A percentile compares a stretch with the other conserved stretches of the same genome.
These are phyloP conservation scores for Leptodontidium sp. DNA, from an alignment of 2,329 filamentous ascomycete species.

Conservation along the genomic window DNA sequence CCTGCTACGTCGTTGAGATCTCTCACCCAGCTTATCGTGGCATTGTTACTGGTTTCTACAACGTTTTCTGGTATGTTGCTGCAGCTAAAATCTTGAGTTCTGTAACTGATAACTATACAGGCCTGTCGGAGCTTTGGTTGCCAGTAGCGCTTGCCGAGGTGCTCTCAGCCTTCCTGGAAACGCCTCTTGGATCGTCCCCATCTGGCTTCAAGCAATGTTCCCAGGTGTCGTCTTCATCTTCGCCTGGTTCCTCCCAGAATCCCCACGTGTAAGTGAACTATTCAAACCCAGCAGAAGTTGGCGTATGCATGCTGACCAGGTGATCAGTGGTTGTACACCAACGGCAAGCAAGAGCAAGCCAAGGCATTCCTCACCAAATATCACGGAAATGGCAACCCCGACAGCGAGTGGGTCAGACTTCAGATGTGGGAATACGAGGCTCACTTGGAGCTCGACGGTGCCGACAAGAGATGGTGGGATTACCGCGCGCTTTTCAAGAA, in stretches of 20 bases:
- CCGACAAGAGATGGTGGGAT: conserved; percentile 64
- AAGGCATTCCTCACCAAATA: conserved; percentile 55
- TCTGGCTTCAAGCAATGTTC: conserved; percentile 61
- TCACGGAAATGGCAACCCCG: conserved; percentile 59
- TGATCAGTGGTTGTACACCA: conserved; percentile 51
- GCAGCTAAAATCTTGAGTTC: neutral
- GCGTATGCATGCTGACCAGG: conserved; percentile 38
- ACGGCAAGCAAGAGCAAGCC: conserved; percentile 50
- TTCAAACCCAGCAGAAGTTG: conserved; percentile 40
- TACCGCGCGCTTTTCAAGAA: conserved; percentile 61
- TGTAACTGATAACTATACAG: conserved; percentile 46
- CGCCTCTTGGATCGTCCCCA: conserved; percentile 56
- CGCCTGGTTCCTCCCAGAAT: conserved; percentile 57
- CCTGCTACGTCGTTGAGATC: conserved; percentile 56
- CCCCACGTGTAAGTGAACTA: conserved; percentile 46
- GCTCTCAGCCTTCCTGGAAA: conserved; percentile 51
- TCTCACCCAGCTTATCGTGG: conserved; percentile 55
- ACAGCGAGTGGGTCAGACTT: conserved; percentile 60
- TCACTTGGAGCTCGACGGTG: conserved; percentile 57
- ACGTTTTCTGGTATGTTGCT: conserved; percentile 40
- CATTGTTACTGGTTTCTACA: conserved; percentile 48
- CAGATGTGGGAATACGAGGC: conserved; percentile 59
- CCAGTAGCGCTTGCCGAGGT: conserved; percentile 61
- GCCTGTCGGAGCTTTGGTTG: conserved; percentile 61
- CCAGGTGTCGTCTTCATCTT: conserved; percentile 56